Evolutionary conservation across 2,329 filamentous ascomycete genomes (phyloP).

Genomic region (Aphanoascus verrucosus): DNA sequence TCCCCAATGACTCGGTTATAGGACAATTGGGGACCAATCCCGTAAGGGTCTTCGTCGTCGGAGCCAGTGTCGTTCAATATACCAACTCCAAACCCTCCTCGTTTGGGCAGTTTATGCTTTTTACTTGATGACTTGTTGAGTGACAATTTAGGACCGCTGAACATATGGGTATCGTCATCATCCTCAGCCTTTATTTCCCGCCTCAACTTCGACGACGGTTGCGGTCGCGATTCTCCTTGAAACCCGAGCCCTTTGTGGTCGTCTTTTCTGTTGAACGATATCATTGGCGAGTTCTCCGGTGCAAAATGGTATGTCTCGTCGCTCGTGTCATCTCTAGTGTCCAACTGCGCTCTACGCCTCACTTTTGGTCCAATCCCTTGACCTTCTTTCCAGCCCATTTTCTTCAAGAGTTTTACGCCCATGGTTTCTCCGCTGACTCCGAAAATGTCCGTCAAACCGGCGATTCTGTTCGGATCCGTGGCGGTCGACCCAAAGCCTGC

Average conservation of each 20-base stretch:
- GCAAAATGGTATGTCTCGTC: slow-evolving; percentile 64
- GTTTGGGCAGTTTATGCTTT: slow-evolving; percentile 45
- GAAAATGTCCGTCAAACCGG: slow-evolving; percentile 61
- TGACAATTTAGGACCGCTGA: slow-evolving; percentile 28
- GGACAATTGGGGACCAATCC: slow-evolving; percentile 79
- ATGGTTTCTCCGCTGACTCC: slow-evolving; percentile 67
- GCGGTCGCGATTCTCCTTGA: slow-evolving; percentile 32
- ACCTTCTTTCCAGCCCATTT: slow-evolving; percentile 92
- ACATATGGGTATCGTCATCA: slow-evolving; percentile 26
- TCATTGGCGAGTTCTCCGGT: slow-evolving; percentile 65
- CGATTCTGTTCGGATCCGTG: slow-evolving; percentile 42
- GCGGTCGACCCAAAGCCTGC: slow-evolving; percentile 61
- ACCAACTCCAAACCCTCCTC: slow-evolving; percentile 72
- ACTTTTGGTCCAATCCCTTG: slow-evolving; percentile 88
- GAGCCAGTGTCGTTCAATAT: slow-evolving; percentile 87
- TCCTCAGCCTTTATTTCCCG: slow-evolving; percentile 21
- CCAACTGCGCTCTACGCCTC: slow-evolving; percentile 60
- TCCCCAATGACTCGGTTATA: slow-evolving; percentile 68
- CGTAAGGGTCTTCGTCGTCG: slow-evolving; percentile 89
- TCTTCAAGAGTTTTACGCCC: slow-evolving; percentile 71
- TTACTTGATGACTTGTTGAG: slow-evolving; percentile 27
- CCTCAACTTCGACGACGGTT: slow-evolving; percentile 16
- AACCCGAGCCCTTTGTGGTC: slow-evolving; percentile 40
- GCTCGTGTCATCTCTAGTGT: slow-evolving; percentile 36
- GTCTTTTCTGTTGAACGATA: slow-evolving; percentile 36